phyloP scores from a whole-genome alignment of 2,329 filamentous ascomycete species.

The Alternaria atra region DNA sequence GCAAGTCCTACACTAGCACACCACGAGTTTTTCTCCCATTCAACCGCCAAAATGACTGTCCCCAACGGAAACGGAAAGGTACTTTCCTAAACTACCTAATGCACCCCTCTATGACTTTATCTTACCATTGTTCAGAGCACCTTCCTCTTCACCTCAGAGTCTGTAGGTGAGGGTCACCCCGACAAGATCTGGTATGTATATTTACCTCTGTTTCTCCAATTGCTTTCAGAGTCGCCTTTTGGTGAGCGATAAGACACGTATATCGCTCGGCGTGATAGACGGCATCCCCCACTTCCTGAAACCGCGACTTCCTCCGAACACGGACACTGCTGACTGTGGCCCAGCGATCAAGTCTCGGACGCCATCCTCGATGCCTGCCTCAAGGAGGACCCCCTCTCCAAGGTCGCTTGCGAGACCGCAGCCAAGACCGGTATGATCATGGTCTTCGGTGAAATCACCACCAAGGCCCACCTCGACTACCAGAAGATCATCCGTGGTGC shows the following conservation, averaged over 20 bases:
- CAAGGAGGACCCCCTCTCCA: conserved; percentile 92
- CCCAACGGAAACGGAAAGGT: conserved; percentile 43
- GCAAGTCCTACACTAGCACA: conserved; percentile 51
- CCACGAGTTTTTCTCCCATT: conserved; percentile 23
- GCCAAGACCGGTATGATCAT: conserved; percentile 99
- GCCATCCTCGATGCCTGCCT: conserved; percentile 98
- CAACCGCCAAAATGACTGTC: conserved; percentile 37
- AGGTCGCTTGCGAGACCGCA: conserved; percentile 97
- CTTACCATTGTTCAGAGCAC: conserved; percentile 44
- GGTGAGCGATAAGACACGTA: conserved; percentile 6
- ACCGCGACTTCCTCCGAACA: background rate
- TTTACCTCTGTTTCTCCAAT: background rate
- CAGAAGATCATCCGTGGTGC: conserved; percentile 94
- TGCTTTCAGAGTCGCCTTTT: background rate
- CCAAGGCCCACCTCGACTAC: conserved; percentile 95
- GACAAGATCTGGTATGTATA: conserved; percentile 83
- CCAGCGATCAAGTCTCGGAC: conserved; percentile 93
- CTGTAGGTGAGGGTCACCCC: conserved; percentile 71
- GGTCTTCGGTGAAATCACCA: conserved; percentile 86
- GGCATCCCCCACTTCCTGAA: background rate
- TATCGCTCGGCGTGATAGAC: conserved; percentile 5
- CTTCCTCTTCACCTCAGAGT: conserved; percentile 62
- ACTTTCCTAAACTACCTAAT: conserved; percentile 12
- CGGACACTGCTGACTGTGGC: conserved; percentile 33
- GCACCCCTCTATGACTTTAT: conserved; percentile 12